These are phyloP conservation scores for Odontarrhena argentea DNA, from an alignment of 345 rosid species.

Conservation along the genomic window DNA sequence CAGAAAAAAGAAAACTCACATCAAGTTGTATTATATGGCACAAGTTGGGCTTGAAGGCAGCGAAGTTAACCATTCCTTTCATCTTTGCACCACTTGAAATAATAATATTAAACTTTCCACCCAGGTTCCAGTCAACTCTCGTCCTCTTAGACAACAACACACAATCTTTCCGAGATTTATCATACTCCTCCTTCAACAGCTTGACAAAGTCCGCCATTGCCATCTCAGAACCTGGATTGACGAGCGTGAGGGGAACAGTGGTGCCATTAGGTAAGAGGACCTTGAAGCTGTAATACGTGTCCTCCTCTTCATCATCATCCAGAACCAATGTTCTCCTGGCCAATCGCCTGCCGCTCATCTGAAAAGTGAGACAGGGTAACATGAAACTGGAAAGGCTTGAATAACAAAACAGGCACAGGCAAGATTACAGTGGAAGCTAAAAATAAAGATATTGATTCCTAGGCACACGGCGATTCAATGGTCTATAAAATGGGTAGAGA, in stretches of 20 bases:
- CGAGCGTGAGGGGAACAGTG: conserved; percentile 40
- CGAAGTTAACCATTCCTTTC: conserved; percentile 36
- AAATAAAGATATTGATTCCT: conserved; percentile 1
- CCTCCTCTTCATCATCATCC: conserved; percentile 25
- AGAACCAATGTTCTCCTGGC: conserved; percentile 34
- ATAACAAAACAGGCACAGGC: not conserved
- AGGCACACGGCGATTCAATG: not conserved
- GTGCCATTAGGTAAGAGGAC: conserved; percentile 60
- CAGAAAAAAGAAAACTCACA: conserved; percentile 37
- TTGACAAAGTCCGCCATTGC: conserved; percentile 40
- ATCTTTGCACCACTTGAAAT: conserved; percentile 39
- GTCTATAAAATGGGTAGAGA: not conserved
- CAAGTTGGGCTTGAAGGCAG: conserved; percentile 43
- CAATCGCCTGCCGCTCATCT: conserved; percentile 27
- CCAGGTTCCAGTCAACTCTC: conserved; percentile 44
- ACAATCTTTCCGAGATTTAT: conserved; percentile 12
- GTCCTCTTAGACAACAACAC: conserved; percentile 19
- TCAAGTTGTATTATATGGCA: conserved; percentile 53
- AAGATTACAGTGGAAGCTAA: conserved; percentile 14
- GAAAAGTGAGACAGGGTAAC: conserved; percentile 18
- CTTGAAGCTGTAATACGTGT: conserved; percentile 44
- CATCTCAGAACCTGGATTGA: conserved; percentile 40
- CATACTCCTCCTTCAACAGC: conserved; percentile 43
- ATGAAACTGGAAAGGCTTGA: conserved; percentile 1
- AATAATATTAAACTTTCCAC: conserved; percentile 22